Base-by-base conservation (phyloP, 176 grass and related monocot species). In the Oryza officinalis region DNA sequence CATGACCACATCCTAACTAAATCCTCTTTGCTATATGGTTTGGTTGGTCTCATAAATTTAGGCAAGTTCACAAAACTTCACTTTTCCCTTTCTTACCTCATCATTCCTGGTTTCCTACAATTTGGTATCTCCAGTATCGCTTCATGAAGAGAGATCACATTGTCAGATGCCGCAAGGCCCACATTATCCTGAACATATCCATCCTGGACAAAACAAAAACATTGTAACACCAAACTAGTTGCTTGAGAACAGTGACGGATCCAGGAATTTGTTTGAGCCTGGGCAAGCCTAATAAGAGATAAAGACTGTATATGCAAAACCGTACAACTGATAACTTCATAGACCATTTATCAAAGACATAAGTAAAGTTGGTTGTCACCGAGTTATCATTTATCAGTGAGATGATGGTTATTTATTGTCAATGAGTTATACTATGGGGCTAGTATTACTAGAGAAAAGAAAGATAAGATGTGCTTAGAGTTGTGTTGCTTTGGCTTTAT, bases 11-110 rank as follows among this genome's bases (percentile, higher is more conserved):
- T 50, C 38, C 35, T 37, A 64, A 14, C 17, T 32, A 23, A 33
- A 76, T 63, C n/a, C 66, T 65, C 64, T 85, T 85, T 31, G 38
- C 14, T 75, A 23, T 38, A 65, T 64, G 40, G 69, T 73, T 38
- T 38, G 37, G 37, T 27, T 68, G 25, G 28, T 25, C 14, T 25
- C 30, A 14, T 74, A 41, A 54, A 73, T 68, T 68, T 67, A 7
- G 35, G 69, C 28, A 79, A n/a, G 33, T 84, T 80, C 10, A 0
- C 11, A 22, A 22, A 20, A 65, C 15, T 81, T 63, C 12, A 25
- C 44, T 82, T 59, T 54, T 13, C 2, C 1, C 35, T 26, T 32
- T 4, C 17, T 2, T 87, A 60, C 8, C 54, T 79, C 12, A 20
- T 14, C 22, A 14, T 87, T 63, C 52, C 44, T 63, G 13, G 27